These are phyloP conservation scores for Aspergillus amoenus DNA, from an alignment of 2,329 filamentous ascomycete genomes.

Conservation along the genomic window DNA sequence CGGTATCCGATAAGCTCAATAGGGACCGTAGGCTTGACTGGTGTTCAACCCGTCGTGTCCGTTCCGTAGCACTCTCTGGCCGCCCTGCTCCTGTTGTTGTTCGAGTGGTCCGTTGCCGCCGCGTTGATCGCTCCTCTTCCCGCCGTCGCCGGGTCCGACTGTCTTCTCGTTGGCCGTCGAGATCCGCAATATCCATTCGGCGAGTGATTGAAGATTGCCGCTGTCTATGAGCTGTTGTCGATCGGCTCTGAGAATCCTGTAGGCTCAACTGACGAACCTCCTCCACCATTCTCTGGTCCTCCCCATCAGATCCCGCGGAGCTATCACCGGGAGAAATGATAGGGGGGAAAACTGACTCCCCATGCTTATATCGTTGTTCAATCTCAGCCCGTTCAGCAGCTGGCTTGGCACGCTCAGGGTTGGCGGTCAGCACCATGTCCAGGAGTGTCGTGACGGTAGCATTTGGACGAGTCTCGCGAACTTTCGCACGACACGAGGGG, in stretches of 20 bases:
- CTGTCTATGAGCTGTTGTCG: conserved; percentile 26
- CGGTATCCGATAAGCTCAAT: conserved; percentile 75
- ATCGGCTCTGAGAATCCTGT: conserved; percentile 40
- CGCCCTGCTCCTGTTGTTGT: conserved; percentile 14
- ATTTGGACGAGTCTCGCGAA: conserved; percentile 86
- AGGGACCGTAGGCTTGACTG: conserved; percentile 85
- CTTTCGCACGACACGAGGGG: conserved; percentile 83
- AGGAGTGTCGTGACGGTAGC: conserved; percentile 85
- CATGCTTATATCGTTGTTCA: conserved; percentile 72
- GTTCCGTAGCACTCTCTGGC: conserved; percentile 27
- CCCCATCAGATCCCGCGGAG: conserved; percentile 48
- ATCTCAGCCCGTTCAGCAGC: conserved; percentile 75
- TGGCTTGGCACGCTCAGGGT: conserved; percentile 71
- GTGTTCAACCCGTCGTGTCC: conserved; percentile 71
- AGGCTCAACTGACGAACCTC: conserved; percentile 73
- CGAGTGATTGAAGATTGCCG: conserved; percentile 26
- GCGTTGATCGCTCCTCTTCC: conserved; percentile 33
- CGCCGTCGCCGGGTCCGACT: conserved; percentile 35
- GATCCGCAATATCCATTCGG: conserved; percentile 39
- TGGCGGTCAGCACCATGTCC: conserved; percentile 80
- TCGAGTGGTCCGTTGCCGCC: conserved; percentile 22
- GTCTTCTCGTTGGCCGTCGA: conserved; percentile 39
- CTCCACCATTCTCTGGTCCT: conserved; percentile 69
- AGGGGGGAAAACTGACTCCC: conserved; percentile 75
- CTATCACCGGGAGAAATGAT: conserved; percentile 43